Evolutionary conservation across 495 filamentous ascomycete species (phyloP).

Genomic region (Pyrenula aspistea): DNA sequence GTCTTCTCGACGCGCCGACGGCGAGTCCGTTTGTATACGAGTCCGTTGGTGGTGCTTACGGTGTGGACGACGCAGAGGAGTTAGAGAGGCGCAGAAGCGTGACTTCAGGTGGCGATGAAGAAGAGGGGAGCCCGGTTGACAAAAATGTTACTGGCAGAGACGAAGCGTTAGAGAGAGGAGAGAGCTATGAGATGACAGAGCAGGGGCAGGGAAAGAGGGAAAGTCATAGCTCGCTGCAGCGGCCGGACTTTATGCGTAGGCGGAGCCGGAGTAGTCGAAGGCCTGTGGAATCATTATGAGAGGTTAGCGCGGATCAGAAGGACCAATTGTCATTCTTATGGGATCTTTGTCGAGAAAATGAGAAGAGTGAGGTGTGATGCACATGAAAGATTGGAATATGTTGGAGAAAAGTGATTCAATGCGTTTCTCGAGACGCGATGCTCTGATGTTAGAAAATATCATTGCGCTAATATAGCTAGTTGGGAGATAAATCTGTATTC

Average conservation of each 20-base stretch:
- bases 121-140: background rate
- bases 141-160: background rate
- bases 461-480: no score
- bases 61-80: conserved; percentile 20
- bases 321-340: no score
- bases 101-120: conserved; percentile 1
- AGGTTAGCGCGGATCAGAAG: no score
- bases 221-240: background rate
- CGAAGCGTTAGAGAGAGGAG: background rate
- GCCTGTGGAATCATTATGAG: background rate
- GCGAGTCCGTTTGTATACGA: conserved; percentile 81
- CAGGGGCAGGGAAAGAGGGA: background rate
- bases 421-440: no score
- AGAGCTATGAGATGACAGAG: background rate
- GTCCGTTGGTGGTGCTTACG: conserved; percentile 63
- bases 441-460: no score
- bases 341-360: no score
- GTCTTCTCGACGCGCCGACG: conserved; percentile 63
- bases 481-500: no score
- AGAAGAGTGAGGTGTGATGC: no score
- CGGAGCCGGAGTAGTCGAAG: background rate
- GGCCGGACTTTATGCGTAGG: background rate
- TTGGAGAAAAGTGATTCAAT: no score
- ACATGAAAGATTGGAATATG: no score
- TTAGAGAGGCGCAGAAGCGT: conserved; percentile 4